Evolutionary conservation across 371 early-diverging fungal genomes (phyloP).

Genomic region (Mortierella sp.): DNA sequence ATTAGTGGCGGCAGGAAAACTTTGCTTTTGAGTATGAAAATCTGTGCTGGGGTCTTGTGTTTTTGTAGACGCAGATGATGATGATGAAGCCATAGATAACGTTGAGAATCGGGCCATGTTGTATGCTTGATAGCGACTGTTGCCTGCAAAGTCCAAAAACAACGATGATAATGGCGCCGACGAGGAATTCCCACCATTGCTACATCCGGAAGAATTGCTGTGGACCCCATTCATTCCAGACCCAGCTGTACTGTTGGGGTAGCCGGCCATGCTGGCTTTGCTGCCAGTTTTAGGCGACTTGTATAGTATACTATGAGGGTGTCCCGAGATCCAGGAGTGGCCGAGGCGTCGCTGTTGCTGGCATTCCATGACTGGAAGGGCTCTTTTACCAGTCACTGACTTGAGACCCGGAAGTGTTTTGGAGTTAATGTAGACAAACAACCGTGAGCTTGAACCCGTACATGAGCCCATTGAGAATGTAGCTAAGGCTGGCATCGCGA

Average conservation of each 20-base stretch:
- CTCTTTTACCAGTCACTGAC: constrained; percentile 26
- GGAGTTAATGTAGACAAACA: constrained; percentile 16
- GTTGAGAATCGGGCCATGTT: constrained; percentile 51
- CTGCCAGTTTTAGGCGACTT: constrained; percentile 22
- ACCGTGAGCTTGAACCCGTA: constrained; percentile 17
- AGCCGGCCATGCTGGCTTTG: constrained; percentile 1
- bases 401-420: constrained; percentile 11
- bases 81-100: constrained; percentile 22
- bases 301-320: constrained; percentile 44
- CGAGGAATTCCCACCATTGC: constrained; percentile 2
- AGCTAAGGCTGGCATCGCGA: constrained; percentile 15
- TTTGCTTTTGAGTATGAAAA: background rate
- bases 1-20: background rate
- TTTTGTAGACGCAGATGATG: constrained; percentile 22
- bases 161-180: constrained; percentile 18
- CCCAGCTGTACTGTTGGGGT: background rate
- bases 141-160: constrained; percentile 51
- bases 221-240: constrained; percentile 12
- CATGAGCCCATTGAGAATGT: constrained; percentile 19
- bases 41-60: background rate
- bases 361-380: constrained; percentile 6
- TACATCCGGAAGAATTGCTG: background rate
- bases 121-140: constrained; percentile 50
- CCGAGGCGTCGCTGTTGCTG: constrained; percentile 20
- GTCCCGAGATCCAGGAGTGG: constrained; percentile 56